phyloP scores from a whole-genome alignment of 106 monocot species.

The Phalaenopsis equestris region DNA sequence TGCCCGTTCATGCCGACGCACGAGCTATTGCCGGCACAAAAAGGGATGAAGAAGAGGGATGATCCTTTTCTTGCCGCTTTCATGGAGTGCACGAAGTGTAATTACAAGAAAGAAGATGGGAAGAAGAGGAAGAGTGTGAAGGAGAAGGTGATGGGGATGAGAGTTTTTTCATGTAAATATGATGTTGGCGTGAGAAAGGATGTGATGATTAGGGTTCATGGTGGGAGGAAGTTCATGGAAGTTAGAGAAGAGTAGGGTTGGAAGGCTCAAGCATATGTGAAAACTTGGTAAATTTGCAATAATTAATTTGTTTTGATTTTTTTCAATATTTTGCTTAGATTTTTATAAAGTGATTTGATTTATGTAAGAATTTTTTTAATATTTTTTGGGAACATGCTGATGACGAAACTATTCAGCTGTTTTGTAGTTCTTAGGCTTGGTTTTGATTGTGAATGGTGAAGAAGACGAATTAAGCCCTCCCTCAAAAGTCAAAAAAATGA shows the following conservation, averaged over 20 bases:
- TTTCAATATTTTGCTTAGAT: too few species aligned
- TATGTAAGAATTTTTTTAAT: too few species aligned
- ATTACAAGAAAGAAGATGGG: background rate
- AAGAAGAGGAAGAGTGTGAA: conserved; percentile 1
- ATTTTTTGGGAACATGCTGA: too few species aligned
- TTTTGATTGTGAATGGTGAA: too few species aligned
- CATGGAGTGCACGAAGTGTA: conserved; percentile 8
- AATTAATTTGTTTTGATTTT: background rate
- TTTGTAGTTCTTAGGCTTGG: too few species aligned
- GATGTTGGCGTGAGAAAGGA: conserved; percentile 13
- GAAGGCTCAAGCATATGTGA: too few species aligned
- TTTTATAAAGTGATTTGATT: too few species aligned
- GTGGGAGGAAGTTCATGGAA: background rate
- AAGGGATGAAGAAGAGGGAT: background rate
- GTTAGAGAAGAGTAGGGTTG: background rate
- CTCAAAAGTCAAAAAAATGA: too few species aligned
- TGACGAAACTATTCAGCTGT: too few species aligned
- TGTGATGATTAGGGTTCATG: background rate
- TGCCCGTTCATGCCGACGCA: background rate
- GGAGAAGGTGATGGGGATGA: background rate
- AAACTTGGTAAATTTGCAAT: background rate
- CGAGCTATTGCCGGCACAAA: background rate
- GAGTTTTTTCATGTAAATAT: conserved; percentile 3
- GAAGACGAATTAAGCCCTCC: too few species aligned
- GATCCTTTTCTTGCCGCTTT: conserved; percentile 10